These are phyloP conservation scores for Lichtheimia ornata DNA, from an alignment of 371 early-diverging fungal genomes.

Conservation along the genomic window DNA sequence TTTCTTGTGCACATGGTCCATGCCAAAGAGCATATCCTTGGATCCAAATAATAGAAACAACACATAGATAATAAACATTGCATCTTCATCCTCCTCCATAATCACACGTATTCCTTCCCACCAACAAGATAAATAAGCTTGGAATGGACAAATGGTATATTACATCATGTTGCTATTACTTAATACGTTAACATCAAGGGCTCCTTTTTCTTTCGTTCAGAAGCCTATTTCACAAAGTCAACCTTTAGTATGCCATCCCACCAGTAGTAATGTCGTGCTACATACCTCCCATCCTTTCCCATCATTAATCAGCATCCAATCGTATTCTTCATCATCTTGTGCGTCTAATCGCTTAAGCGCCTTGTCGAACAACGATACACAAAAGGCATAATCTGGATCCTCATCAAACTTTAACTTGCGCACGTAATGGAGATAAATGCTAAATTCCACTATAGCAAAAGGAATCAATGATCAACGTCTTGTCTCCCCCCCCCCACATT, in stretches of 20 bases:
- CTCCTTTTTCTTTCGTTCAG: constrained; percentile 3
- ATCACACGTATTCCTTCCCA: not conserved
- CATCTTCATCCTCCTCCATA: not conserved
- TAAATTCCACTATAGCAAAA: constrained; percentile 68
- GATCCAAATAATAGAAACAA: not conserved
- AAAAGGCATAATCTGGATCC: constrained; percentile 86
- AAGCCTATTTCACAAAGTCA: not conserved
- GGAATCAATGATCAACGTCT: not conserved
- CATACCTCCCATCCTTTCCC: constrained; percentile 16
- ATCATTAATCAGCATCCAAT: constrained; percentile 72
- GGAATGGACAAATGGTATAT: not conserved
- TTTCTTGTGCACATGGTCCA: constrained; percentile 29
- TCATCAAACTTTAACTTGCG: constrained; percentile 88
- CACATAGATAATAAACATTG: not conserved
- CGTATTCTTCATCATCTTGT: constrained; percentile 81
- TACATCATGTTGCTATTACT: not conserved
- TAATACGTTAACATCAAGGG: constrained; percentile 13
- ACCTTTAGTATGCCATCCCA: too few relatives aligned
- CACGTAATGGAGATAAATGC: constrained; percentile 61
- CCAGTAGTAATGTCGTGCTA: too few relatives aligned
- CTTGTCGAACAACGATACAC: constrained; percentile 78
- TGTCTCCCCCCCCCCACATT: too few relatives aligned
- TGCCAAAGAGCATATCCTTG: constrained; percentile 27
- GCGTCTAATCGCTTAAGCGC: constrained; percentile 62
- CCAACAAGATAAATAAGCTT: too few relatives aligned